These are phyloP conservation scores for Cyberlindnera meyerae DNA, from an alignment of 805 yeast species.

Conservation along the genomic window DNA sequence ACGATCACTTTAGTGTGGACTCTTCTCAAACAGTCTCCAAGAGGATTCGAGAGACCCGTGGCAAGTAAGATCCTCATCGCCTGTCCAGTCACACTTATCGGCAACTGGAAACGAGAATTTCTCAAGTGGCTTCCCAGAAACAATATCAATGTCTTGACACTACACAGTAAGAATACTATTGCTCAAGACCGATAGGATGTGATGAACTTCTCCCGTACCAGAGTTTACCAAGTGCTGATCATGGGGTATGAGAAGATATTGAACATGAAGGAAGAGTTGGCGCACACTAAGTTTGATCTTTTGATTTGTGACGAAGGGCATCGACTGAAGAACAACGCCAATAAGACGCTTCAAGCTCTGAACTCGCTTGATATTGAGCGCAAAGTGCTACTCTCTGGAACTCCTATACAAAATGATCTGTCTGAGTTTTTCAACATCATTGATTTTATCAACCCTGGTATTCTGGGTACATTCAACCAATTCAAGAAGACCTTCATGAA, in stretches of 20 bases:
- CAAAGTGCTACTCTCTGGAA: conserved; percentile 73
- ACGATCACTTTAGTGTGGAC: conserved; percentile 85
- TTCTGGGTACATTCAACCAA: conserved; percentile 56
- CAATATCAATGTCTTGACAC: conserved; percentile 59
- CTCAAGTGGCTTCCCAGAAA: conserved; percentile 69
- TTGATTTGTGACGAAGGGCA: conserved; percentile 93
- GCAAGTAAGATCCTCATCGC: conserved; percentile 66
- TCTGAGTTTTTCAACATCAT: conserved; percentile 75
- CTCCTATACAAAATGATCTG: conserved; percentile 92
- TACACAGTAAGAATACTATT: conserved; percentile 44
- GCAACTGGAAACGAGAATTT: conserved; percentile 87
- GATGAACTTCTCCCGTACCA: conserved; percentile 42
- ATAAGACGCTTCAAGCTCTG: conserved; percentile 64
- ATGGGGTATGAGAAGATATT: conserved; percentile 84
- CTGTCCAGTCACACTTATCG: conserved; percentile 86
- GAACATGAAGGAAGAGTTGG: conserved; percentile 46
- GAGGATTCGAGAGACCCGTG: conserved; percentile 30
- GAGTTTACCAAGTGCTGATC: conserved; percentile 76
- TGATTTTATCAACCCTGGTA: conserved; percentile 81
- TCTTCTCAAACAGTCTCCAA: conserved; percentile 56
- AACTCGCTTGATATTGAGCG: conserved; percentile 35
- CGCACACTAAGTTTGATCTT: conserved; percentile 46
- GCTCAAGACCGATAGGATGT: conserved; percentile 39
- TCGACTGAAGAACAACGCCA: conserved; percentile 68
- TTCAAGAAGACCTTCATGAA: conserved; percentile 59